Evolutionary conservation across 495 filamentous ascomycete species (phyloP), one percentile per base, ranked within the genome.

Genomic region (Neurospora sp.): DNA sequence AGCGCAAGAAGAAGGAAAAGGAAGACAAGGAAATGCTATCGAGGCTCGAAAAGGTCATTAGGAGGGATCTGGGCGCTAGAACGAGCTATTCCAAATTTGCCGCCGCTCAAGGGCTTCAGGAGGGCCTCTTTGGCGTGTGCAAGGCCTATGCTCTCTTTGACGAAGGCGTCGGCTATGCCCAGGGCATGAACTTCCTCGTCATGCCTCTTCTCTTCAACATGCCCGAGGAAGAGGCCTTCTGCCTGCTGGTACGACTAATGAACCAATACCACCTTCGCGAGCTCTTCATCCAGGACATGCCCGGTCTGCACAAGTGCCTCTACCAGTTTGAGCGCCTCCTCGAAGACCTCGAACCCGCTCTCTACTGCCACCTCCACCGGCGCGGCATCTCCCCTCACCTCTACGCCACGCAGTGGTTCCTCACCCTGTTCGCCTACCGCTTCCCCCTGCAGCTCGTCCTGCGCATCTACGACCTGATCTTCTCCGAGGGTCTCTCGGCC

Each of bases 171-270:
- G 94, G 96, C 19, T 99, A 99, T 83, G 96, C 96, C 7, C 96
- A 99, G 80, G 96, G 96, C 74, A 98, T 99, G 92, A 99, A 98
- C 75, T 99, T 99, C 78, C 89, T 99, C 71, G 92, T 91, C 21
- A 98, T 98, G 92, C 96, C 96, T n/a, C 81, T 99, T 39, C 86
- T 99, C 6, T 97, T 99, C 82, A 98, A 97, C 79, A 97, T 98
- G 94, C 92, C 94, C 4, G 96, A 98, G 82, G 94, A 94, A 75
- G 96, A 99, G 83, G 94, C 96, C 0, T 99, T 99, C 78, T 92
- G 93, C 76, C 87, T 99, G 59, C 88, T 99, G 31, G 93, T 97
- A 13, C 90, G 92, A 74, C 83, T 99, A 69, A 99, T 99, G 96
- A 96, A 96, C 80, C 93, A 97, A 73, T 98, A 98, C 79, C 89